These are phyloP conservation scores for Takakia lepidozioides DNA, from an alignment of 225 moss, liverwort and hornwort genomes.

Conservation along the genomic window DNA sequence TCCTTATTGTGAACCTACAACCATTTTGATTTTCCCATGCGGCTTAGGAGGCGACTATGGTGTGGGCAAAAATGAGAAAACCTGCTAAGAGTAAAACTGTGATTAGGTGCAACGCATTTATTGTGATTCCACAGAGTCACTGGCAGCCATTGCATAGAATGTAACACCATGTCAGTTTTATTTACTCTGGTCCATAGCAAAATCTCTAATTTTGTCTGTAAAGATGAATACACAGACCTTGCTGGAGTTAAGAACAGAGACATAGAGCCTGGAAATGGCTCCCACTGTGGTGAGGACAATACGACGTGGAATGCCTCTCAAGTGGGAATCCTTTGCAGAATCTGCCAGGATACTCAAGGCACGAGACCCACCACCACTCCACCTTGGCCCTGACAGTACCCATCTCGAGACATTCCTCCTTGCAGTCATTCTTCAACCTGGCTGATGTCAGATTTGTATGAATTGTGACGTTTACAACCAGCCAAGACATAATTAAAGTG, in stretches of 20 bases:
- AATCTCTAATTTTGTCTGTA: no score
- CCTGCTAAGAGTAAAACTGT: constrained; percentile 1
- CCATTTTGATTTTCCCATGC: constrained; percentile 2
- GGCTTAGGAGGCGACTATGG: no score
- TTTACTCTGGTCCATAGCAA: no score
- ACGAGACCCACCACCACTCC: constrained; percentile 15
- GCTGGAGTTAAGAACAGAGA: constrained; percentile 54
- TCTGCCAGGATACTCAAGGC: constrained; percentile 26
- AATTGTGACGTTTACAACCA: constrained; percentile 8
- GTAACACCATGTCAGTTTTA: no score
- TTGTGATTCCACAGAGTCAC: no score
- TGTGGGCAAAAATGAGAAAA: no score
- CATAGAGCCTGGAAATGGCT: constrained; percentile 55
- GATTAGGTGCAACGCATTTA: constrained; percentile 3
- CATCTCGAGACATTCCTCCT: constrained; percentile 18
- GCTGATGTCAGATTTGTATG: no score
- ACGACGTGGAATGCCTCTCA: constrained; percentile 72
- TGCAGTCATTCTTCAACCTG: no score
- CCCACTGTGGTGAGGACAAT: constrained; percentile 61
- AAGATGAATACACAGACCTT: constrained; percentile 22
- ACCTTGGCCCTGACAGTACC: neutral
- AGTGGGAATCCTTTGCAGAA: constrained; percentile 50
- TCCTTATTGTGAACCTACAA: constrained; percentile 68
- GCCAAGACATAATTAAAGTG: no score
- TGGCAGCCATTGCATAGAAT: no score